Evolutionary conservation across 2,329 filamentous ascomycete species (phyloP).

Genomic region (Clonostachys sp.): DNA sequence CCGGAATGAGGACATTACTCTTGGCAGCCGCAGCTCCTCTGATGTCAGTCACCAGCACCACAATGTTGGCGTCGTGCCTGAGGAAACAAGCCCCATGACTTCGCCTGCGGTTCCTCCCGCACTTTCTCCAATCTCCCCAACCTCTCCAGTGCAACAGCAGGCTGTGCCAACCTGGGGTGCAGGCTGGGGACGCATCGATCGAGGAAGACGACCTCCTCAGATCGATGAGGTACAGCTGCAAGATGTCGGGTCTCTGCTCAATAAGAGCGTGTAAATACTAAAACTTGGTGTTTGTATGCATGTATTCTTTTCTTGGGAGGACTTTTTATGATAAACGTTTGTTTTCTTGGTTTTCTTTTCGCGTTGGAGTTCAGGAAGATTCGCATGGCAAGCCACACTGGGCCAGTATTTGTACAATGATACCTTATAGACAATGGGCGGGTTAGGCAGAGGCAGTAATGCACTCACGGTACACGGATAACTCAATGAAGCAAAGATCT

Average conservation of each 20-base stretch:
- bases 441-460: too few relatives aligned
- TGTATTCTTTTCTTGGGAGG: too few relatives aligned
- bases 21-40: slow-evolving; percentile 20
- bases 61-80: neutral
- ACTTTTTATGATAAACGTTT: too few relatives aligned
- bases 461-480: too few relatives aligned
- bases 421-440: too few relatives aligned
- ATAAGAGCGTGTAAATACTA: neutral
- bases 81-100: slow-evolving; percentile 1
- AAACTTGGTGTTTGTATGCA: neutral
- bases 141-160: slow-evolving; percentile 3
- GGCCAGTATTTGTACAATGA: too few relatives aligned
- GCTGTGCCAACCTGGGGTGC: slow-evolving; percentile 15
- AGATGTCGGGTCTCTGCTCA: slow-evolving; percentile 8
- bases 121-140: neutral
- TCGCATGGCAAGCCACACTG: too few relatives aligned
- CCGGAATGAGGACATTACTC: slow-evolving; percentile 21
- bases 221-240: slow-evolving; percentile 11
- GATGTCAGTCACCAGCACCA: neutral
- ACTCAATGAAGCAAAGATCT: too few relatives aligned
- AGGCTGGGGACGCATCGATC: slow-evolving; percentile 22
- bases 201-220: slow-evolving; percentile 4
- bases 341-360: too few relatives aligned
- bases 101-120: neutral
- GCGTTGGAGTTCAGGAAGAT: too few relatives aligned